Evolutionary conservation across 1,284 basidiomycete species (phyloP), one percentile per base, ranked within the genome.

Genomic region (Austropuccinia psidii): DNA sequence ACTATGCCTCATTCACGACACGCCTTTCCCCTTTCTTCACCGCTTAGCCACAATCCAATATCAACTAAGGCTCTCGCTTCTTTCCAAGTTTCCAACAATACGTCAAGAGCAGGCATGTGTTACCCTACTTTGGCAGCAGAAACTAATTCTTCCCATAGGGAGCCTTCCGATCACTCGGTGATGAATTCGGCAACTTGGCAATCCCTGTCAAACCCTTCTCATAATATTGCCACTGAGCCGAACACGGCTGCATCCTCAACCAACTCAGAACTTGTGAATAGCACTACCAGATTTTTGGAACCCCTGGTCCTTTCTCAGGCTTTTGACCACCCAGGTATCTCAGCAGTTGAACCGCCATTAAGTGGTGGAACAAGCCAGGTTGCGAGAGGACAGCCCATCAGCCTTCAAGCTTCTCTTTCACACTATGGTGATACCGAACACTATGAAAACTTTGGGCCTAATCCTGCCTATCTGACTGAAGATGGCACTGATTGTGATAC

Each of bases 221-320:
- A 39, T 2, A 45, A 45, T 15, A 39, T 72, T 35, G 50, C 43
- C 31, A 50, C 57, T 45, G 29, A 55, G 1, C 66, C 49, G 8
- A 43, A 33, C 13, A n/a, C 68, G 29, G 31, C 43, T 3, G 41
- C 39, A 24, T 47, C 35, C 57, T n/a, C 43, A 6, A 33, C n/a
- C 13, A 60, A 43, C 45, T 17, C 31, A n/a, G 37, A 37, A n/a
- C 57, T 58, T 49, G 21, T 19, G 5, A 24, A 17, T 3, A 70
- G 60, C 31, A 55, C 47, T 8, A 4, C 57, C 33, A 45, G 24
- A 8, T 73, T 73, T 43, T 54, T 73, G 19, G 70, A 73, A 47
- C 70, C 70, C 2, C 33, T 73, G 37, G 60, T 64, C 15, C 58
- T 73, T 52, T 73, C 70, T 8, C 70, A 73, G 37, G 60, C 70